A percentile compares a stretch with the other conserved stretches of the same genome.
phyloP scores from a whole-genome alignment of 176 grass and related monocot genomes.

The Elymus sibiricus region DNA sequence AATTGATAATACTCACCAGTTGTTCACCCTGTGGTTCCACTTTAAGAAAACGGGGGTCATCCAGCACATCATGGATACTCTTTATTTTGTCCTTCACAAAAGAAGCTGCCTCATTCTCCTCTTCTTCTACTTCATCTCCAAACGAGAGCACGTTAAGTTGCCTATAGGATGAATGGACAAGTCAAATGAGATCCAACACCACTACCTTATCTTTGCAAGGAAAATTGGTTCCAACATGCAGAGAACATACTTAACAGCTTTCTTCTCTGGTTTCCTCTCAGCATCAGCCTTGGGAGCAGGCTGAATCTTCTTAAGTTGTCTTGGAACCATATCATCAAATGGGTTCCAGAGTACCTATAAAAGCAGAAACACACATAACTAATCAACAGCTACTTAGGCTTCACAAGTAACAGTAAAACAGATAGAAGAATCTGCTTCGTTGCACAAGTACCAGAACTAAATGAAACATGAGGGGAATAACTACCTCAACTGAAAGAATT shows the following conservation, averaged over 20 bases:
- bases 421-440: neutral
- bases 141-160: slow-evolving; percentile 93
- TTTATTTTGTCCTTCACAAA: slow-evolving; percentile 86
- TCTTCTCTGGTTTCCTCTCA: slow-evolving; percentile 64
- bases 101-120: slow-evolving; percentile 64
- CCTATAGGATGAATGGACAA: slow-evolving; percentile 41
- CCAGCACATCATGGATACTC: slow-evolving; percentile 94
- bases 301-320: slow-evolving; percentile 59
- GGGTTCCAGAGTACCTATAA: slow-evolving; percentile 91
- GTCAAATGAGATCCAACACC: slow-evolving; percentile 25
- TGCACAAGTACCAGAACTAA: slow-evolving; percentile 1
- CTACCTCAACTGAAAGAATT: slow-evolving; percentile 92
- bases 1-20: slow-evolving; percentile 31
- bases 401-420: neutral
- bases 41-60: slow-evolving; percentile 87
- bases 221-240: neutral
- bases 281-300: slow-evolving; percentile 47
- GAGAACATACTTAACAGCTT: slow-evolving; percentile 74
- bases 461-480: neutral
- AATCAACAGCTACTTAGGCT: neutral
- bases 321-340: slow-evolving; percentile 93
- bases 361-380: slow-evolving; percentile 1
- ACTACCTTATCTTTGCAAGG: neutral
- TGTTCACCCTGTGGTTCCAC: slow-evolving; percentile 45
- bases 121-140: slow-evolving; percentile 95